phyloP scores from a whole-genome alignment of 805 yeast species.

The Starmera pachycereana region DNA sequence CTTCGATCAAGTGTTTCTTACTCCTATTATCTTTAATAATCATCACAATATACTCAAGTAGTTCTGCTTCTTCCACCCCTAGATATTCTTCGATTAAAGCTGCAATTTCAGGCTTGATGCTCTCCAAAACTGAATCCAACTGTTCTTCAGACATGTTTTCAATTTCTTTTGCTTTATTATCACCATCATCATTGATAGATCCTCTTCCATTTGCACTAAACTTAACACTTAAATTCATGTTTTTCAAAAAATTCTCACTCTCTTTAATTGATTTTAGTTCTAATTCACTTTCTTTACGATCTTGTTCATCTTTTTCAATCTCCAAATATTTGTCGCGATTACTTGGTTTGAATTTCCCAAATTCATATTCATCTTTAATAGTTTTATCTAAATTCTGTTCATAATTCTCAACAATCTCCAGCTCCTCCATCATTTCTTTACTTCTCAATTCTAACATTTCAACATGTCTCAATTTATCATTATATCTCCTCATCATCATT shows the following conservation, averaged over 20 bases:
- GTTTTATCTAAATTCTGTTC: constrained; percentile 28
- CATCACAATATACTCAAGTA: constrained; percentile 32
- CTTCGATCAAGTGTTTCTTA: constrained; percentile 27
- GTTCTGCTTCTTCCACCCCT: constrained; percentile 43
- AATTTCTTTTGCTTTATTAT: neutral
- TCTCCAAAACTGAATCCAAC: constrained; percentile 10
- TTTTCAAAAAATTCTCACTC: constrained; percentile 10
- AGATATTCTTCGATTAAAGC: constrained; percentile 38
- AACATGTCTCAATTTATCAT: constrained; percentile 9
- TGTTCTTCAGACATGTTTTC: constrained; percentile 4
- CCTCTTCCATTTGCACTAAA: constrained; percentile 1
- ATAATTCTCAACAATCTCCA: constrained; percentile 21
- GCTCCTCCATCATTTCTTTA: constrained; percentile 12
- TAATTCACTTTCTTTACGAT: constrained; percentile 25
- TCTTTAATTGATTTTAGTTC: constrained; percentile 13
- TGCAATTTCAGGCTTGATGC: constrained; percentile 28
- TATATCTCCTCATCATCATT: constrained; percentile 12
- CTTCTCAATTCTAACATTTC: constrained; percentile 8
- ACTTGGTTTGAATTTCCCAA: constrained; percentile 11
- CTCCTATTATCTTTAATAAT: constrained; percentile 26
- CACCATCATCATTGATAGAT: constrained; percentile 1
- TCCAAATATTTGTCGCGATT: constrained; percentile 24
- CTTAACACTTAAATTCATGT: constrained; percentile 11
- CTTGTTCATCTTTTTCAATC: constrained; percentile 30
- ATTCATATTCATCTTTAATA: constrained; percentile 6